Evolutionary conservation across 768 basidiomycete species (phyloP).

Genomic region (Boletus reticuloceps): DNA sequence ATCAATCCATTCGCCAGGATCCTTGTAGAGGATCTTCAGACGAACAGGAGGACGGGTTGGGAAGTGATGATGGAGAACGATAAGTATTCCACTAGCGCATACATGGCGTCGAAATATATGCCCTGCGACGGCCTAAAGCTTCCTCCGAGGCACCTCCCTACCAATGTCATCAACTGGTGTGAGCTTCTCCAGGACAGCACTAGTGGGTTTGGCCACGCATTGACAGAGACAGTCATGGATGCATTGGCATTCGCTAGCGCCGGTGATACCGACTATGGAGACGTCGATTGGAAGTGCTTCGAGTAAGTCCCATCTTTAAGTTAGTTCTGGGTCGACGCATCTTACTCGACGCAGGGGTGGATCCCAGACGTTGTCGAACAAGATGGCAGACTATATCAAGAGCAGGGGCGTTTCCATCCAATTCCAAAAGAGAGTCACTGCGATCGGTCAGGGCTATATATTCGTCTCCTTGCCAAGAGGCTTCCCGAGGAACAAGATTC

Average conservation of each 20-base stretch:
- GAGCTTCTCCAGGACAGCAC: slow-evolving; percentile 31
- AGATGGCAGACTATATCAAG: slow-evolving; percentile 19
- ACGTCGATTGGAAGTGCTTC: slow-evolving; percentile 29
- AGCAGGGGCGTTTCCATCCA: slow-evolving; percentile 7
- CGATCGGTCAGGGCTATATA: slow-evolving; percentile 8
- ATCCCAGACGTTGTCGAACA: slow-evolving; percentile 21
- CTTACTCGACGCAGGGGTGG: slow-evolving; percentile 16
- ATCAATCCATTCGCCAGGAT: slow-evolving; percentile 19
- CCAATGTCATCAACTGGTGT: slow-evolving; percentile 29
- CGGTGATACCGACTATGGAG: background rate
- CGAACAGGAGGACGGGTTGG: slow-evolving; percentile 20
- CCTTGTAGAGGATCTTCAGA: slow-evolving; percentile 20
- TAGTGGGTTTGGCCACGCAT: slow-evolving; percentile 16
- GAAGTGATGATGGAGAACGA: slow-evolving; percentile 27
- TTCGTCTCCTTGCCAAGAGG: background rate
- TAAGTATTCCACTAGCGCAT: slow-evolving; percentile 28
- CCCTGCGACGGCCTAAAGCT: slow-evolving; percentile 19
- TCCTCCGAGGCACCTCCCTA: slow-evolving; percentile 17
- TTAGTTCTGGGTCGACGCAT: background rate
- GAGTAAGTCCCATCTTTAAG: slow-evolving; percentile 19
- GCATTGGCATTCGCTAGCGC: slow-evolving; percentile 23
- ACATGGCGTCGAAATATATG: slow-evolving; percentile 23
- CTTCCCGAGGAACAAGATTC: background rate
- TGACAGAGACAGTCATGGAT: slow-evolving; percentile 36
- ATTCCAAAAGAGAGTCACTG: slow-evolving; percentile 18